Evolutionary conservation across 176 grass and related monocot species (phyloP).

Genomic region (Typha latifolia): DNA sequence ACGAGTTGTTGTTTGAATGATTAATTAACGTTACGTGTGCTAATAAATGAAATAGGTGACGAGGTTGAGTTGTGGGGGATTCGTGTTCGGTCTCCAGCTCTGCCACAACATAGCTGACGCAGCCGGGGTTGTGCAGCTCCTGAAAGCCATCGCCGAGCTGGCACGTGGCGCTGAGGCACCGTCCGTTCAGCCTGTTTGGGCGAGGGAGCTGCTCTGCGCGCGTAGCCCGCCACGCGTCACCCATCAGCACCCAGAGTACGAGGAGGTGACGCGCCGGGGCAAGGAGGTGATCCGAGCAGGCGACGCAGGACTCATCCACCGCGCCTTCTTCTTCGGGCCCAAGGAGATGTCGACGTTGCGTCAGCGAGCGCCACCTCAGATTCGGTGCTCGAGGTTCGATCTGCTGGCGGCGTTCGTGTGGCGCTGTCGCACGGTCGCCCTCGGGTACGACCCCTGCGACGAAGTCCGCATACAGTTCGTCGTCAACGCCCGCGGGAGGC

Average conservation of each 20-base stretch:
- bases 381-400: constrained; percentile 20
- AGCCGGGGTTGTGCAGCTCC: constrained; percentile 32
- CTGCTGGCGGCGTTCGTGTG: constrained; percentile 23
- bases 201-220: constrained; percentile 37
- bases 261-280: background rate
- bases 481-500: constrained; percentile 3
- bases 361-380: background rate
- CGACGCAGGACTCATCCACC: background rate
- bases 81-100: background rate
- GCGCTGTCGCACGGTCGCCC: constrained; percentile 19
- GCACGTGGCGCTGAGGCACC: constrained; percentile 4
- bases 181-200: constrained; percentile 19
- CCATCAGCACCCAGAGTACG: constrained; percentile 32
- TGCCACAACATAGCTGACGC: constrained; percentile 50
- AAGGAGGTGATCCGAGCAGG: background rate
- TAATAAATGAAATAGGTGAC: background rate
- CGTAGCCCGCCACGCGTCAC: constrained; percentile 12
- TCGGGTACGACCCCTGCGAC: background rate
- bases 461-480: background rate
- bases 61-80: background rate
- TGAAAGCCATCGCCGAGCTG: constrained; percentile 16
- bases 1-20: background rate
- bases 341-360: constrained; percentile 8
- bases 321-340: constrained; percentile 16
- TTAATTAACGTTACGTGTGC: background rate